Percentiles rank a stretch among this genome's conserved stretches.
Conservation (phyloP, 2,329 filamentous ascomycete species). For the Aspergillus ochraceus region DNA sequence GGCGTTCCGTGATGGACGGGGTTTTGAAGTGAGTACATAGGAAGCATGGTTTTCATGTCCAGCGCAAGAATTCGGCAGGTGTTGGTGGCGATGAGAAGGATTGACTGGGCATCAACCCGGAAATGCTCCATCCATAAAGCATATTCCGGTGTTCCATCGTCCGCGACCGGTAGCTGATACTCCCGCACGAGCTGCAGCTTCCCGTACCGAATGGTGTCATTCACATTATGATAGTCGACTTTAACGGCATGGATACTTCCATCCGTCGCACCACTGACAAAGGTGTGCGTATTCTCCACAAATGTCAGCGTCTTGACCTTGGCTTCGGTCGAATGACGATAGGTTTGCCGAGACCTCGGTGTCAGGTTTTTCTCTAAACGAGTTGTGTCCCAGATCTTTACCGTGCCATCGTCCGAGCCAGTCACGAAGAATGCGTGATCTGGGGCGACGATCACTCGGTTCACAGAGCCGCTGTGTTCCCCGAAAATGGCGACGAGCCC, state of each 20-base stretch:
- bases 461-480: conserved; percentile 82
- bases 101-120: conserved; percentile 76
- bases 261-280: conserved; percentile 85
- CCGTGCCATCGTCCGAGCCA: conserved; percentile 83
- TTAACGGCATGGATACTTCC: conserved; percentile 88
- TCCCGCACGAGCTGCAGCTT: conserved; percentile 75
- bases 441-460: conserved; percentile 76
- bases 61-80: conserved; percentile 79
- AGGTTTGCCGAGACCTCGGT: conserved; percentile 81
- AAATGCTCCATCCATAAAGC: conserved; percentile 93
- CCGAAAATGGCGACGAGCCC: conserved; percentile 83
- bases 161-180: conserved; percentile 62
- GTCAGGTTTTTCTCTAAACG: conserved; percentile 89
- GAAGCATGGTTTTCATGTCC: conserved; percentile 81
- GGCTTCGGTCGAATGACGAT: conserved; percentile 69
- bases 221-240: conserved; percentile 64
- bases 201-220: conserved; percentile 69
- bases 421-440: conserved; percentile 96
- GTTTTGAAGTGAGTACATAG: conserved; percentile 78
- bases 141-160: conserved; percentile 60
- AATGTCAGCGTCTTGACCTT: conserved; percentile 84
- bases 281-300: conserved; percentile 89
- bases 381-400: conserved; percentile 91
- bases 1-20: conserved; percentile 89
- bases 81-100: conserved; percentile 83